Percentiles rank a stretch among this genome's conserved stretches.
Conservation (phyloP, 768 basidiomycete species). For the Boletus tomentosulus region DNA sequence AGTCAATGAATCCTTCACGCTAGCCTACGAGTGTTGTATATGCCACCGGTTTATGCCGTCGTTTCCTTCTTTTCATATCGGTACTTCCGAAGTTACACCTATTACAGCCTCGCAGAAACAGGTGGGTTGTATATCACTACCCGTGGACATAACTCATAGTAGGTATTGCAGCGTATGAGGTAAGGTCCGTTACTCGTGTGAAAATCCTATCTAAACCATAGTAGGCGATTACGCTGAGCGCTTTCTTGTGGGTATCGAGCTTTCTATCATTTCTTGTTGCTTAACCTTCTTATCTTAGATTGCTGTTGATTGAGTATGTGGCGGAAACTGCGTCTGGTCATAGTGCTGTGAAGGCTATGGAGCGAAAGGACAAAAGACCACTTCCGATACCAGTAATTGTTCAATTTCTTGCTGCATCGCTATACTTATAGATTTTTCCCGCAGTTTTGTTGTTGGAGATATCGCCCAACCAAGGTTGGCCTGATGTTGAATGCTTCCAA, state of each 20-base stretch:
- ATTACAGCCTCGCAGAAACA: constrained; percentile 49
- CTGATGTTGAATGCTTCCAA: not conserved
- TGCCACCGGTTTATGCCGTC: constrained; percentile 79
- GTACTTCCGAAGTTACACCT: constrained; percentile 74
- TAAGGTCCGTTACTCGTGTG: constrained; percentile 25
- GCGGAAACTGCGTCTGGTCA: constrained; percentile 63
- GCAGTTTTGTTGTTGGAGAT: constrained; percentile 80
- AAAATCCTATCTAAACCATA: constrained; percentile 15
- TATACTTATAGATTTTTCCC: not conserved
- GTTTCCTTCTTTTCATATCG: constrained; percentile 86
- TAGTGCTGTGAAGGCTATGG: constrained; percentile 62
- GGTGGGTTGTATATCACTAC: constrained; percentile 32
- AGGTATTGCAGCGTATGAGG: constrained; percentile 57
- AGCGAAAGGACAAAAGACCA: constrained; percentile 71
- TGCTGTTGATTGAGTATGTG: constrained; percentile 83
- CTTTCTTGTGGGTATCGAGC: constrained; percentile 65
- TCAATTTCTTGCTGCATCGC: not conserved
- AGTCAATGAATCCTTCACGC: not conserved
- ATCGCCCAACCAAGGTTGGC: constrained; percentile 70
- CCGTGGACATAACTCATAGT: constrained; percentile 25
- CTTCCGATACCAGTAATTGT: constrained; percentile 62
- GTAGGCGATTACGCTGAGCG: constrained; percentile 77
- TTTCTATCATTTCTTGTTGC: not conserved
- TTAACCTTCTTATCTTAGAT: constrained; percentile 34
- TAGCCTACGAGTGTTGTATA: constrained; percentile 76